A percentile compares a stretch with the other conserved stretches of the same genome.
Evolutionary conservation across 768 basidiomycete species (phyloP).

Genomic region (Podaxis sp.): DNA sequence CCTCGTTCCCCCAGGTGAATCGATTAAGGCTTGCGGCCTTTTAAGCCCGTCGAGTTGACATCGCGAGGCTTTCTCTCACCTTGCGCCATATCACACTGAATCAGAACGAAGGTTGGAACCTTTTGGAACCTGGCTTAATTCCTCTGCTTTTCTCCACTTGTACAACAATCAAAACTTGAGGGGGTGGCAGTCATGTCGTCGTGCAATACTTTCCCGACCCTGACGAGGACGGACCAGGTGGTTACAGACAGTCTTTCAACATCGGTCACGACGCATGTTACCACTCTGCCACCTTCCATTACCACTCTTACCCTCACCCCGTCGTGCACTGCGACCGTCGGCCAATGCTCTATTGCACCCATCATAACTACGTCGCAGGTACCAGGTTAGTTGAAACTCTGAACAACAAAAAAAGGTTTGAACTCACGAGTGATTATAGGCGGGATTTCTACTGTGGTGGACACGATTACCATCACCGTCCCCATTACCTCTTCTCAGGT

Average conservation of each 20-base stretch:
- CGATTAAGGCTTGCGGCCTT: neutral
- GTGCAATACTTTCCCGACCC: conserved; percentile 11
- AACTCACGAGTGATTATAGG: neutral
- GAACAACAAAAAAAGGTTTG: neutral
- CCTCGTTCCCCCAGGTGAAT: neutral
- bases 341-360: neutral
- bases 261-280: conserved; percentile 8
- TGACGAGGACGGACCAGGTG: conserved; percentile 8
- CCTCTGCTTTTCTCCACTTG: neutral
- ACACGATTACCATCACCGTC: conserved; percentile 10
- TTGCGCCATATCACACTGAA: neutral
- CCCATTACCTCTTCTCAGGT: conserved; percentile 8
- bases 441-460: neutral
- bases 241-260: conserved; percentile 12
- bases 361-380: conserved; percentile 4
- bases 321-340: conserved; percentile 4
- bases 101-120: neutral
- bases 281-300: conserved; percentile 11
- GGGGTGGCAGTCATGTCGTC: conserved; percentile 6
- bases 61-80: neutral
- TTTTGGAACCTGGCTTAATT: neutral
- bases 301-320: conserved; percentile 8
- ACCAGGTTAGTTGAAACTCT: conserved; percentile 7
- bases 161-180: conserved; percentile 20
- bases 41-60: neutral